These are phyloP conservation scores for Jasminum sambac DNA, from an alignment of 257 asterid species.

Conservation along the genomic window DNA sequence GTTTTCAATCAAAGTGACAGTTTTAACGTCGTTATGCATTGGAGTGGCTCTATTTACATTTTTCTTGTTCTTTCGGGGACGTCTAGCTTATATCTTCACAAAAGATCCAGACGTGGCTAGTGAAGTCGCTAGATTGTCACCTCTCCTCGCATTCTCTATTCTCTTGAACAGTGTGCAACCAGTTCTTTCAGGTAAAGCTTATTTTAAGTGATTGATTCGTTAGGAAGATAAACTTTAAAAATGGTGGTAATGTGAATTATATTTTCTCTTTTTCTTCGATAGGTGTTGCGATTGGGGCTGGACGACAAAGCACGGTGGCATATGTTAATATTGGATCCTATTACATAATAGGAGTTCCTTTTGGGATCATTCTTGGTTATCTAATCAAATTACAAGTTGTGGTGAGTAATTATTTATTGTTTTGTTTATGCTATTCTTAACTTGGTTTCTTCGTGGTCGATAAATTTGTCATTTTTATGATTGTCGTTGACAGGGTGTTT, in stretches of 20 bases:
- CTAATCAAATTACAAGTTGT: conserved; percentile 45
- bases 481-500: conserved; percentile 48
- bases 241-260: background rate
- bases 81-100: conserved; percentile 62
- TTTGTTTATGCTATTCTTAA: background rate
- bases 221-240: background rate
- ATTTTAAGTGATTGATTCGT: background rate
- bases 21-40: conserved; percentile 42
- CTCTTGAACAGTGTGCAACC: conserved; percentile 68
- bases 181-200: conserved; percentile 61
- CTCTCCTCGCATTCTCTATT: conserved; percentile 63
- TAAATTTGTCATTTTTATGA: background rate
- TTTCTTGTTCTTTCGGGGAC: conserved; percentile 54
- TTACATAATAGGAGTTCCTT: conserved; percentile 61
- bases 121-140: conserved; percentile 53
- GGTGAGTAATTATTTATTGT: conserved; percentile 30
- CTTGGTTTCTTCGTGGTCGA: background rate
- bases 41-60: conserved; percentile 47
- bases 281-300: conserved; percentile 80
- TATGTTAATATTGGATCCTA: conserved; percentile 58
- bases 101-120: conserved; percentile 37
- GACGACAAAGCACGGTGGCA: conserved; percentile 64
- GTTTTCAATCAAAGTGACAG: conserved; percentile 45
- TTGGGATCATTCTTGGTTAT: conserved; percentile 59
- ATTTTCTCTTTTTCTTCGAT: background rate